phyloP scores from a whole-genome alignment of 2,329 filamentous ascomycete species.

The Diplocarpon mali region DNA sequence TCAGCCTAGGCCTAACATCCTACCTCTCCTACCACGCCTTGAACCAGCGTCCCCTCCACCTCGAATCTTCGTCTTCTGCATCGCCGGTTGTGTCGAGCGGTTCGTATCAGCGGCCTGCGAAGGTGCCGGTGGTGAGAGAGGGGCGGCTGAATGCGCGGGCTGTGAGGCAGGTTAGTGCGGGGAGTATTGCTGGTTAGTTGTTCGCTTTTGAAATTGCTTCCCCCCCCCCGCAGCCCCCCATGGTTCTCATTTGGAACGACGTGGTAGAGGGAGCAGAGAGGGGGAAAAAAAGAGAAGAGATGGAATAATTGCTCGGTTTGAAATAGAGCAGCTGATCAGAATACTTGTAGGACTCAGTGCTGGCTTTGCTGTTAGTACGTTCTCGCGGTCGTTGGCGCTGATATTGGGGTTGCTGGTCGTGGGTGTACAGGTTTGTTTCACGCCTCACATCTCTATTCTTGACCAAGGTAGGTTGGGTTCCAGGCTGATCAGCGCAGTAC shows the following conservation, averaged over 20 bases:
- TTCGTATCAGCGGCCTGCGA: slow-evolving; percentile 24
- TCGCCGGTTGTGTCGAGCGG: slow-evolving; percentile 3
- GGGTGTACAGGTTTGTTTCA: slow-evolving; percentile 27
- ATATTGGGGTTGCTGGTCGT: slow-evolving; percentile 55
- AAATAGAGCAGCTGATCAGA: neutral
- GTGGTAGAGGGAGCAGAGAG: too few relatives aligned
- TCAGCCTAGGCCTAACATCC: slow-evolving; percentile 29
- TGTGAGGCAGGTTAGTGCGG: slow-evolving; percentile 26
- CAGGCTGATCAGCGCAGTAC: slow-evolving; percentile 28
- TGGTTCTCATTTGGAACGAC: neutral
- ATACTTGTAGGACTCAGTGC: slow-evolving; percentile 17
- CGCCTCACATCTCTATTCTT: neutral
- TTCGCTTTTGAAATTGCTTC: neutral
- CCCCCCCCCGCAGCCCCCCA: neutral
- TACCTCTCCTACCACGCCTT: slow-evolving; percentile 20
- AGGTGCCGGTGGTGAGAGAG: slow-evolving; percentile 14
- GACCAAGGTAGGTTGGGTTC: neutral
- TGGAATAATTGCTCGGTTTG: neutral
- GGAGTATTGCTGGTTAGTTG: slow-evolving; percentile 24
- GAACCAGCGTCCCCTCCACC: slow-evolving; percentile 23
- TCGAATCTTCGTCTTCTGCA: slow-evolving; percentile 21
- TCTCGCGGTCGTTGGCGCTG: slow-evolving; percentile 59
- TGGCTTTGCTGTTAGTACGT: slow-evolving; percentile 50
- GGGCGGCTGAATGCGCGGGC: slow-evolving; percentile 19
- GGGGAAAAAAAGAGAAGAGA: too few relatives aligned